Evolutionary conservation across 768 basidiomycete genomes (phyloP), one percentile per base, ranked within the genome.

Genomic region (Amanita brunnescens): DNA sequence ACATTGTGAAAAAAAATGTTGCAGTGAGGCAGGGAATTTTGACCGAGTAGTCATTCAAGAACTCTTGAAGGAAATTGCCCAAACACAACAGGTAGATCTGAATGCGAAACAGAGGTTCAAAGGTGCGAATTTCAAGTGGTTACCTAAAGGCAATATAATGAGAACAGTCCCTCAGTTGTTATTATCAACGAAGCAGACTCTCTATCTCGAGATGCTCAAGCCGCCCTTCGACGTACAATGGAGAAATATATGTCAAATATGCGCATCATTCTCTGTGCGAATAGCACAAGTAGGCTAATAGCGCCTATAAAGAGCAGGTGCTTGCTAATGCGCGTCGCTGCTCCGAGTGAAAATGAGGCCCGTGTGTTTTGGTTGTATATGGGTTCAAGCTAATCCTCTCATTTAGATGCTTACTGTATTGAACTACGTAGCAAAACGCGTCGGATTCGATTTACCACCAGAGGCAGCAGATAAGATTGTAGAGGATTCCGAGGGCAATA

Each of bases 191-290:
- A 97, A 68, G 95, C 95, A 1, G 95, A 99, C 65, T 85, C 90
- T 0, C 77, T 99, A 37, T 84, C 91, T 9, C 84, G 95, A 49
- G 95, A 99, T 68, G 95, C 95, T 1, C 95, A 99, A 71, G 93
- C 95, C 0, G 95, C 95, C 6, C 78, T 99, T 30, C 84, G 95
- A 61, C 78, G 95, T 52, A 99, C 95, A 8, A 99, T 98, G 95
- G 95, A 99, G 64, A 98, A 97, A 68, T 98, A 95, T 73, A 97
- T 96, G 88, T 83, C 85, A 37, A 99, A 97, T 65, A 80, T 99
- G 80, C 83, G 95, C 24, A 85, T 99, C 60, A 95, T 99, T 58
- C 76, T 99, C 0, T 97, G 94, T 63, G 93, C 94, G 18, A 94
- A 93, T 66, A 92, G 89, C 62, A 97, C 95, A 2, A 88, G 87